phyloP scores from a whole-genome alignment of 2,329 filamentous ascomycete species.

The Talaromyces islandicus region DNA sequence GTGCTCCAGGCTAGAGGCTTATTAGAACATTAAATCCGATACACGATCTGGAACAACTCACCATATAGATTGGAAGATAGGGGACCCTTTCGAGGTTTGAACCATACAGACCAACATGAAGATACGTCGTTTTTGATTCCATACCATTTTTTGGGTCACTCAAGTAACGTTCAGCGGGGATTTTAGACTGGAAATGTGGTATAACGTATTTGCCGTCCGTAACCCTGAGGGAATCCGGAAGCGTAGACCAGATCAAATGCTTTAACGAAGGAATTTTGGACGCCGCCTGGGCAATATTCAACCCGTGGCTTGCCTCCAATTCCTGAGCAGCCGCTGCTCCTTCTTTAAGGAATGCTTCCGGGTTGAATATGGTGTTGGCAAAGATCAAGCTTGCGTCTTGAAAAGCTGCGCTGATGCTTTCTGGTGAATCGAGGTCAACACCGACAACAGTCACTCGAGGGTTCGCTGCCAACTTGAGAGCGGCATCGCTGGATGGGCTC shows the following conservation, averaged over 20 bases:
- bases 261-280: not conserved
- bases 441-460: not conserved
- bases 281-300: not conserved
- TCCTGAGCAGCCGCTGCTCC: not conserved
- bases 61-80: not conserved
- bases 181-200: not conserved
- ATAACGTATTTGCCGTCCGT: not conserved
- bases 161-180: not conserved
- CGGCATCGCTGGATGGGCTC: not conserved
- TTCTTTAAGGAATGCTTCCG: not conserved
- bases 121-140: not conserved
- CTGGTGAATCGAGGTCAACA: not conserved
- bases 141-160: not conserved
- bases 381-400: not conserved
- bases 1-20: not conserved
- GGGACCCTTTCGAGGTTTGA: not conserved
- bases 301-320: not conserved
- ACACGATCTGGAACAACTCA: not conserved
- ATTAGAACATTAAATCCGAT: not conserved
- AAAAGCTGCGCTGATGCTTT: not conserved
- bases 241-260: conserved; percentile 2
- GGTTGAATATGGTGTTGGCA: not conserved
- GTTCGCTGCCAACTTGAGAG: not conserved
- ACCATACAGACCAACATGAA: not conserved
- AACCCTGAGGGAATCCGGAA: not conserved